These are phyloP conservation scores for Chaetoceros tenuissimus DNA, from an alignment of 108 stramenopile species.

Conservation along the genomic window DNA sequence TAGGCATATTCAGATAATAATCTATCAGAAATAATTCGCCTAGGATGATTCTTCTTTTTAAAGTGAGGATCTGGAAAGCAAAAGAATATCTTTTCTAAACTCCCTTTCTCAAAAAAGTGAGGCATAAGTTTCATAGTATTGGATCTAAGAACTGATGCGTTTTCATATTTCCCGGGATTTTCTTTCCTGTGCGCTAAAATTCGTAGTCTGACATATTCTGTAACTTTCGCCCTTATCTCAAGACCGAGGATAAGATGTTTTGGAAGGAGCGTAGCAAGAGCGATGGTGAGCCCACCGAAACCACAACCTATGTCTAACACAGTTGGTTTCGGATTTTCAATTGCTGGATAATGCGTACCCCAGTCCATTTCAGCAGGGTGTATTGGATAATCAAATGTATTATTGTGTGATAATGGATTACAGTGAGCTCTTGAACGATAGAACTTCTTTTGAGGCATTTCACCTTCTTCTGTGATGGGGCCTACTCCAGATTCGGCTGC, in stretches of 20 bases:
- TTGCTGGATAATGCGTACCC: slow-evolving; percentile 66
- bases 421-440: slow-evolving; percentile 95
- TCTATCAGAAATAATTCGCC: slow-evolving; percentile 78
- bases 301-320: slow-evolving; percentile 98
- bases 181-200: slow-evolving; percentile 82
- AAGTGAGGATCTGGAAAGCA: slow-evolving; percentile 99
- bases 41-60: slow-evolving; percentile 94
- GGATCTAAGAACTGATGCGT: slow-evolving; percentile 77
- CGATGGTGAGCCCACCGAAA: slow-evolving; percentile 92
- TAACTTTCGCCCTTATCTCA: slow-evolving; percentile 95
- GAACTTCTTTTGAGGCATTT: slow-evolving; percentile 92
- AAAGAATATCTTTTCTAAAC: slow-evolving; percentile 87
- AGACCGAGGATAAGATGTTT: slow-evolving; percentile 81
- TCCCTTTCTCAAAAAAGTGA: slow-evolving; percentile 44
- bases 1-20: slow-evolving; percentile 91
- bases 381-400: slow-evolving; percentile 82
- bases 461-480: slow-evolving; percentile 73
- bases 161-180: slow-evolving; percentile 64
- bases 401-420: slow-evolving; percentile 95
- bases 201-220: slow-evolving; percentile 91
- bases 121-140: slow-evolving; percentile 91
- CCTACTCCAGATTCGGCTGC: no score
- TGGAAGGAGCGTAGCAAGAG: slow-evolving; percentile 64
- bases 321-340: slow-evolving; percentile 18
- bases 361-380: slow-evolving; percentile 82